A percentile compares a stretch with the other conserved stretches of the same genome.
These are phyloP conservation scores for Fraxinus latifolia DNA, from an alignment of 305 asterid genomes.

Conservation along the genomic window DNA sequence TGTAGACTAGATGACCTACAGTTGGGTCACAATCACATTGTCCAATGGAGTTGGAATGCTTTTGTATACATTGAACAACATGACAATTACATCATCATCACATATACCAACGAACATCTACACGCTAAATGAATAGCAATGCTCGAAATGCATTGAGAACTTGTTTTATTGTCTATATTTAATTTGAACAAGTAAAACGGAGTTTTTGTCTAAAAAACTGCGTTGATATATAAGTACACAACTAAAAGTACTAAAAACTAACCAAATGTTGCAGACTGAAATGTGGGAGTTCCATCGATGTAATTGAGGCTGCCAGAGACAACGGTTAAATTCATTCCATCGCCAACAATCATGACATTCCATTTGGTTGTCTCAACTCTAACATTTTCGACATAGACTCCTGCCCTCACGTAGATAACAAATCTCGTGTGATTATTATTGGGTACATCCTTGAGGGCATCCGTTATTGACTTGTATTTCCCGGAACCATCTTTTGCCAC, in stretches of 20 bases:
- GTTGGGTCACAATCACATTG: not conserved
- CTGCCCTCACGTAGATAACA: slow-evolving; percentile 32
- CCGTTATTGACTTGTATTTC: slow-evolving; percentile 19
- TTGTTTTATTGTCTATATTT: not conserved
- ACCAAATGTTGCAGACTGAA: slow-evolving; percentile 35
- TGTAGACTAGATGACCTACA: not conserved
- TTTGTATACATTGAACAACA: not conserved
- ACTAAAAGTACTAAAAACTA: not conserved
- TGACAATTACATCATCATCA: not conserved
- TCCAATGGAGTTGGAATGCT: not conserved
- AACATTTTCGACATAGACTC: slow-evolving; percentile 33
- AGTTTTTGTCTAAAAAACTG: not conserved
- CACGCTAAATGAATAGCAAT: not conserved
- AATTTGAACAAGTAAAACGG: not conserved
- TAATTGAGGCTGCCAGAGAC: slow-evolving; percentile 20
- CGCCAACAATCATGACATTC: slow-evolving; percentile 36
- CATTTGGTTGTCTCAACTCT: slow-evolving; percentile 22
- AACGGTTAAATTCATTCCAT: slow-evolving; percentile 28
- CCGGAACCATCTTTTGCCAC: slow-evolving; percentile 35
- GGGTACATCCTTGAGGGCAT: slow-evolving; percentile 27
- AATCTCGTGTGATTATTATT: slow-evolving; percentile 17
- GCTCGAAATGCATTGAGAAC: not conserved
- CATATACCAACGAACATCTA: not conserved
- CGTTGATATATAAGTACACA: not conserved
- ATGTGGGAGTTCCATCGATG: slow-evolving; percentile 26